These are phyloP conservation scores for Silene coronaria DNA, from an alignment of 179 eudicot species.

Conservation along the genomic window DNA sequence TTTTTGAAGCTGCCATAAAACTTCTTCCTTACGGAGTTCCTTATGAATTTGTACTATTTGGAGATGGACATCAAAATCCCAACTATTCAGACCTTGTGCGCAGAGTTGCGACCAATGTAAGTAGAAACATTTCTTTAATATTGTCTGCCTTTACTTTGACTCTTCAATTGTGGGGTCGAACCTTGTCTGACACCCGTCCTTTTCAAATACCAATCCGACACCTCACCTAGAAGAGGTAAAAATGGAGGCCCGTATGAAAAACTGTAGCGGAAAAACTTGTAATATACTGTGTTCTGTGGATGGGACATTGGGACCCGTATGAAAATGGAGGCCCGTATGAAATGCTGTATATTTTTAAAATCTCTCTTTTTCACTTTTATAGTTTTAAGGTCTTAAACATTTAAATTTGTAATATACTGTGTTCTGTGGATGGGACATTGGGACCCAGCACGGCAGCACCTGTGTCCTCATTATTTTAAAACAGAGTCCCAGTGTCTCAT, in stretches of 20 bases:
- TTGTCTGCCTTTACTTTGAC: neutral
- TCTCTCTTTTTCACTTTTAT: neutral
- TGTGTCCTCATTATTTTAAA: neutral
- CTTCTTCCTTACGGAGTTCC: slow-evolving; percentile 62
- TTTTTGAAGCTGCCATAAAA: slow-evolving; percentile 55
- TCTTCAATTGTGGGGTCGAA: neutral
- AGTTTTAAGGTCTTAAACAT: neutral
- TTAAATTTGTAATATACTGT: neutral
- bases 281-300: no score
- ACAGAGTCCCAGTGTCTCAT: neutral
- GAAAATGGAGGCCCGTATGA: neutral
- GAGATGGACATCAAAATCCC: slow-evolving; percentile 63
- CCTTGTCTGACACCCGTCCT: neutral
- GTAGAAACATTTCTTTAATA: slow-evolving; percentile 19
- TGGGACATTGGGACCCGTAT: no score
- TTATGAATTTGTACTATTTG: slow-evolving; percentile 46
- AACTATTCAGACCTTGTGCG: slow-evolving; percentile 51
- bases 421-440: neutral
- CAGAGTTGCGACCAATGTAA: slow-evolving; percentile 46
- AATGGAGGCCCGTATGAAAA: neutral
- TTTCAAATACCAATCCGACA: neutral
- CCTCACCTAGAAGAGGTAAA: neutral
- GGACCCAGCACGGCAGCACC: no score
- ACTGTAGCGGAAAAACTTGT: neutral
- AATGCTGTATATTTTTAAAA: neutral